Conservation (phyloP, 2,329 filamentous ascomycete genomes). For the Geosmithia flava region DNA sequence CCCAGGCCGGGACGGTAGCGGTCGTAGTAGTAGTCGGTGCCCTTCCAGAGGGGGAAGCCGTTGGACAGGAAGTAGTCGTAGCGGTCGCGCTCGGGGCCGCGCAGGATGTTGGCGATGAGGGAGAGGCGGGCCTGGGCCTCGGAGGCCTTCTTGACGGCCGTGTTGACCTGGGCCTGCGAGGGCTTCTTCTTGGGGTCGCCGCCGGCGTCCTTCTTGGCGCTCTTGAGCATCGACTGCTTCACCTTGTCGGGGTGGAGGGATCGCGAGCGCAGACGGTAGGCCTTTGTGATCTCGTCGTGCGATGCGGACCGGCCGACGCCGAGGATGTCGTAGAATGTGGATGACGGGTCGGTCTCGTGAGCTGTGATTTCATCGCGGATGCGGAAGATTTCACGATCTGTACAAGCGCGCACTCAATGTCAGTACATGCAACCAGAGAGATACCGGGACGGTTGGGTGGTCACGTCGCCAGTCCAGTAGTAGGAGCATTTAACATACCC, state of each 20-base stretch:
- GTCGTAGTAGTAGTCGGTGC: slow-evolving; percentile 96
- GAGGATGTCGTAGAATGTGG: slow-evolving; percentile 92
- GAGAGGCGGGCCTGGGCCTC: slow-evolving; percentile 76
- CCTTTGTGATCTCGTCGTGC: slow-evolving; percentile 84
- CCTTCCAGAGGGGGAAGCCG: slow-evolving; percentile 93
- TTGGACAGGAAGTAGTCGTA: slow-evolving; percentile 92
- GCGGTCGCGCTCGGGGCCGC: slow-evolving; percentile 66
- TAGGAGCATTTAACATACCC: slow-evolving; percentile 34
- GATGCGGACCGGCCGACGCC: slow-evolving; percentile 61
- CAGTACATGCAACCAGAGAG: not conserved
- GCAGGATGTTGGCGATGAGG: slow-evolving; percentile 75
- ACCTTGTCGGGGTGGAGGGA: slow-evolving; percentile 92
- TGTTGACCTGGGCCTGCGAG: slow-evolving; percentile 60
- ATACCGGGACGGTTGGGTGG: not conserved
- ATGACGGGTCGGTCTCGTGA: slow-evolving; percentile 62
- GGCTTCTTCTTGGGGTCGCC: slow-evolving; percentile 43
- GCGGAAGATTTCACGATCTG: slow-evolving; percentile 96
- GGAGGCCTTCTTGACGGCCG: slow-evolving; percentile 67
- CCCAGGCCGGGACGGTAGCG: slow-evolving; percentile 85
- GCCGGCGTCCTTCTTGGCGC: slow-evolving; percentile 43
- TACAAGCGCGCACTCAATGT: too few relatives aligned
- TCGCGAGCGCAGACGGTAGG: slow-evolving; percentile 79
- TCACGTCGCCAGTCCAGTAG: slow-evolving; percentile 3
- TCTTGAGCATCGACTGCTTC: slow-evolving; percentile 60
- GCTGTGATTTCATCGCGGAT: slow-evolving; percentile 75